Percentiles rank a stretch among this genome's conserved stretches.
Conservation (phyloP, 306 rosid species). For the Benincasa hispida region DNA sequence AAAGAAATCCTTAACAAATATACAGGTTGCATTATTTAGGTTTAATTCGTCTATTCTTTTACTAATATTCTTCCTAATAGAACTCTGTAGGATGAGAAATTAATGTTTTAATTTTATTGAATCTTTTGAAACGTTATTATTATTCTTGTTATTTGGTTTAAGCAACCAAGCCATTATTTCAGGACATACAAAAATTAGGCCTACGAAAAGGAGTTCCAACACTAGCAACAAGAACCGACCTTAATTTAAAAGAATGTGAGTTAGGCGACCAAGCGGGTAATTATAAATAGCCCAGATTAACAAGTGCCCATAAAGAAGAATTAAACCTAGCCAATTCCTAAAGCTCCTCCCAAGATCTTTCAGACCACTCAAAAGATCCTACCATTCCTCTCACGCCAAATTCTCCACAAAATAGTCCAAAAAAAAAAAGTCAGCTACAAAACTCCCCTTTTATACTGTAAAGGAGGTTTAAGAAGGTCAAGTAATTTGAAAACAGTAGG, state of each 20-base stretch:
- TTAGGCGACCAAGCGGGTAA: background rate
- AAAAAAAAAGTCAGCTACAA: background rate
- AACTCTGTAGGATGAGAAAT: background rate
- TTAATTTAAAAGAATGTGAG: background rate
- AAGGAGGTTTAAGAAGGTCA: background rate
- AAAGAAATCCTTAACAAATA: background rate
- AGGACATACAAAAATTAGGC: background rate
- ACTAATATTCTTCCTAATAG: background rate
- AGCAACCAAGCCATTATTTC: background rate
- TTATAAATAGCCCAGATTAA: background rate
- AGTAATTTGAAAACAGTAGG: background rate
- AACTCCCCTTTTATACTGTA: background rate
- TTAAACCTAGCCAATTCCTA: background rate
- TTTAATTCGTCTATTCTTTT: background rate
- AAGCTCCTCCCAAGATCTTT: background rate
- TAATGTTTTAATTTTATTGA: background rate
- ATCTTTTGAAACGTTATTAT: background rate
- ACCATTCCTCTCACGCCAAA: background rate
- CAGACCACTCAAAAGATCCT: background rate
- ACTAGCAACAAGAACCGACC: background rate
- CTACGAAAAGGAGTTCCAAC: background rate
- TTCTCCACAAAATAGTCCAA: background rate
- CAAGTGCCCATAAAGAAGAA: background rate
- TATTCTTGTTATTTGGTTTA: background rate
- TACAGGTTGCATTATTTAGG: background rate